Evolutionary conservation across 352 stramenopile genomes (phyloP).

Genomic region (Sclerospora graminicola): DNA sequence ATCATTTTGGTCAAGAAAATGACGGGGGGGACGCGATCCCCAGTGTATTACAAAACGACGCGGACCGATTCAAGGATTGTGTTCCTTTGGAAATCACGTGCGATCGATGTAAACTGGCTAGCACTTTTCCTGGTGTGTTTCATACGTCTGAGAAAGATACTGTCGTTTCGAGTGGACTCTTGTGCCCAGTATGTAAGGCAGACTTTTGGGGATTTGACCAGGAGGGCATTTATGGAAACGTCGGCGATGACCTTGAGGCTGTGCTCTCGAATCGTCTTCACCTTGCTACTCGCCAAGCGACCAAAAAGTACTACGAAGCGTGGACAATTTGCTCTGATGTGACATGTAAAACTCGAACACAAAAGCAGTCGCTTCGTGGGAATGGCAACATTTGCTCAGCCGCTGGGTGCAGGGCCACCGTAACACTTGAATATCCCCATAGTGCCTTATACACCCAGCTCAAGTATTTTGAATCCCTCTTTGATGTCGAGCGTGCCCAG

Average conservation of each 20-base stretch:
- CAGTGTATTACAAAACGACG: slow-evolving; percentile 80
- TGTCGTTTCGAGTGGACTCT: slow-evolving; percentile 35
- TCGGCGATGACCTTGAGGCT: slow-evolving; percentile 62
- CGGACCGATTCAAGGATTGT: slow-evolving; percentile 86
- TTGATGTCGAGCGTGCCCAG: slow-evolving; percentile 88
- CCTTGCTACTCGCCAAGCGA: slow-evolving; percentile 64
- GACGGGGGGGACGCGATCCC: slow-evolving; percentile 80
- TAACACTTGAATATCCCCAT: slow-evolving; percentile 86
- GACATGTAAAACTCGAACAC: slow-evolving; percentile 89
- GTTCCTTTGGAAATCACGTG: slow-evolving; percentile 67
- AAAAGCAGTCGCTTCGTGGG: slow-evolving; percentile 91
- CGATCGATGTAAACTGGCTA: slow-evolving; percentile 48
- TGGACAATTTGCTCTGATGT: slow-evolving; percentile 92
- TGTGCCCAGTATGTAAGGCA: slow-evolving; percentile 60
- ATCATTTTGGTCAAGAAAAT: slow-evolving; percentile 78
- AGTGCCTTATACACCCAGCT: slow-evolving; percentile 92
- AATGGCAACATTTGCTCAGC: slow-evolving; percentile 90
- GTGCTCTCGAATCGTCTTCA: slow-evolving; percentile 81
- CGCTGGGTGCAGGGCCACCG: slow-evolving; percentile 85
- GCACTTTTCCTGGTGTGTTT: slow-evolving; percentile 69
- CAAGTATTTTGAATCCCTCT: slow-evolving; percentile 95
- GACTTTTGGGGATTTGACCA: slow-evolving; percentile 80
- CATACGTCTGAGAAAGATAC: slow-evolving; percentile 24
- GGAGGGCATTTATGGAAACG: slow-evolving; percentile 59
- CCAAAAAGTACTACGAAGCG: slow-evolving; percentile 84